phyloP scores from a whole-genome alignment of 192 early-diverging fungal species.

The Coemansia sp. region DNA sequence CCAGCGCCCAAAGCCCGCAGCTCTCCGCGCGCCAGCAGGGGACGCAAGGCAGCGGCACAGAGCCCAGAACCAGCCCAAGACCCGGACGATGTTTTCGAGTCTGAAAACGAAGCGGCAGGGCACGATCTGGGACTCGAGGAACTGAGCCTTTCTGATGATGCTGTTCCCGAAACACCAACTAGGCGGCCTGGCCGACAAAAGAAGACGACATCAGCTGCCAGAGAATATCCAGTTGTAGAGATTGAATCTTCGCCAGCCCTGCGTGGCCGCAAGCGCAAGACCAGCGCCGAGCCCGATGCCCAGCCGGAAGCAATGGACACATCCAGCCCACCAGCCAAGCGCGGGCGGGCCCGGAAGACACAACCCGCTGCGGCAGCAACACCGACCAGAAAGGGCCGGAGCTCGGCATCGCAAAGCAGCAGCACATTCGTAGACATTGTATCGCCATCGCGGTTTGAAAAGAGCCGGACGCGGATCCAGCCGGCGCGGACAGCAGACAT shows the following conservation, averaged over 20 bases:
- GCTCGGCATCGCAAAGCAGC: neutral
- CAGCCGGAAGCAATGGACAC: neutral
- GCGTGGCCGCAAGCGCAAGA: constrained; percentile 37
- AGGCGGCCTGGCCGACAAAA: constrained; percentile 6
- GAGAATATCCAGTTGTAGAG: neutral
- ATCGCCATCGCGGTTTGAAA: constrained; percentile 45
- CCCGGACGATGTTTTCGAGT: neutral
- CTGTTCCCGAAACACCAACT: constrained; percentile 17
- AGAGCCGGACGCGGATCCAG: constrained; percentile 20
- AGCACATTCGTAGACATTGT: constrained; percentile 32
- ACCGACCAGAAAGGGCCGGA: neutral
- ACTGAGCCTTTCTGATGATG: constrained; percentile 14
- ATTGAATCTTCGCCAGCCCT: constrained; percentile 12
- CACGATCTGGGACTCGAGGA: constrained; percentile 4
- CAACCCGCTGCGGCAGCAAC: neutral
- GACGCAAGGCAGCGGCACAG: neutral
- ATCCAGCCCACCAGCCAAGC: constrained; percentile 15
- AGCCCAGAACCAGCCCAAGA: too few species aligned
- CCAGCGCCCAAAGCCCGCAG: constrained; percentile 9
- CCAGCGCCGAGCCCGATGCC: neutral
- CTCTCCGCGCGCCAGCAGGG: constrained; percentile 12
- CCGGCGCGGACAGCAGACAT: constrained; percentile 1
- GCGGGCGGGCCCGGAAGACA: constrained; percentile 15
- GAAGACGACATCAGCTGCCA: neutral
- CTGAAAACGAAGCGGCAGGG: neutral